Base-by-base conservation (phyloP, 495 filamentous ascomycete genomes). In the Trichoderma asperelloides region DNA sequence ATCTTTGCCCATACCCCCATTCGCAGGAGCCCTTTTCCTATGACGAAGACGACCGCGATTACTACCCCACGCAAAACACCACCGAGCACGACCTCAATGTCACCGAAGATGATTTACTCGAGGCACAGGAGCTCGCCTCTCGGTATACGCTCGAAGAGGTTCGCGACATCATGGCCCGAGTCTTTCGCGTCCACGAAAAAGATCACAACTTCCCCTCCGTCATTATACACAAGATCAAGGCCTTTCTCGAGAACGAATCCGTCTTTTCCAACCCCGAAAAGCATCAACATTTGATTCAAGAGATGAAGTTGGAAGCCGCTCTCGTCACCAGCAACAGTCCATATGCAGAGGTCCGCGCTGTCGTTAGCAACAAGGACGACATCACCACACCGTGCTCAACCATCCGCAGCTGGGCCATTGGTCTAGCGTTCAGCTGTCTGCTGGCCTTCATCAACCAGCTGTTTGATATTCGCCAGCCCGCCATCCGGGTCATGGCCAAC, bases 301-400 rank as follows among this genome's bases (percentile, higher is more conserved):
- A 79, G 71, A 78, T 79, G 72, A 79, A 79, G 70, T 64, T 79
- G 30, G 74, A 79, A 68, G 73, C 74, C n/a, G 77, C 77, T 18
- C 66, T 79, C 55, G 77, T 79, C 69, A 75, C 75, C 63, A 75
- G 73, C 70, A 78, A 79, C 68, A 77, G 75, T 33, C 79, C 80
- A 0, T 82, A 81, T 66, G 70, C 77, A 39, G 79, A 81, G 62
- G 80, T 82, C n/a, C 78, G 80, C 21, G 75, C 78, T 25, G 78
- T 80, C 27, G 79, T 81, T 15, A 76, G 78, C 47, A 80, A 79
- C 66, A 75, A 75, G 21, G 80, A 79, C 62, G 75, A 79, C 51
- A 68, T 69, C 5, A 68, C 23, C 27, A 74, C 69, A 23, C 77
- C 77, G 8, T 71, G 67, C 63, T 72, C 72, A 11, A 79, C 77